These are phyloP conservation scores for Russula foetens DNA, from an alignment of 768 basidiomycete species.

Conservation along the genomic window DNA sequence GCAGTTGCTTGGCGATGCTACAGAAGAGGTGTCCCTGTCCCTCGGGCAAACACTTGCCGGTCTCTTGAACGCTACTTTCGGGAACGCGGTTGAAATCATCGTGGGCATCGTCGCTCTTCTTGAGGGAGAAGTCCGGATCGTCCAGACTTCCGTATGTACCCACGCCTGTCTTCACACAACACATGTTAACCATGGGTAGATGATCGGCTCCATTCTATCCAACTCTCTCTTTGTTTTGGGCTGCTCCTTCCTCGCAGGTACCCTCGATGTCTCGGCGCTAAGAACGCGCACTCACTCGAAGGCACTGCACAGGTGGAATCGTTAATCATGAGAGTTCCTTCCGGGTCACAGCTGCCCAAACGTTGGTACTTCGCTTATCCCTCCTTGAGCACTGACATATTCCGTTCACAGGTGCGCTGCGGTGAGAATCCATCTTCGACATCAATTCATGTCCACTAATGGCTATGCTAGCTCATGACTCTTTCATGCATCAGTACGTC, in stretches of 20 bases:
- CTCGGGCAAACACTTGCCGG: constrained; percentile 83
- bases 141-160: constrained; percentile 73
- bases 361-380: constrained; percentile 38
- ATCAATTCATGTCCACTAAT: constrained; percentile 1
- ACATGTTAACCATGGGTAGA: constrained; percentile 33
- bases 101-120: constrained; percentile 76
- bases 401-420: constrained; percentile 8
- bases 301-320: constrained; percentile 47
- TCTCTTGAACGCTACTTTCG: constrained; percentile 77
- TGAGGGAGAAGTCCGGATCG: constrained; percentile 73
- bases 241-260: constrained; percentile 81
- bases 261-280: constrained; percentile 19
- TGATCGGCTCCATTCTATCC: constrained; percentile 87
- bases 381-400: neutral
- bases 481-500: constrained; percentile 74
- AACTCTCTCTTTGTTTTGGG: constrained; percentile 88
- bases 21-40: constrained; percentile 69
- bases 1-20: constrained; percentile 71
- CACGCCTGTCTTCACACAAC: neutral
- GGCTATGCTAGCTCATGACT: constrained; percentile 58
- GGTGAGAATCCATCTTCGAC: neutral
- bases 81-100: constrained; percentile 83
- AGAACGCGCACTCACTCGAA: neutral
- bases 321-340: constrained; percentile 62
- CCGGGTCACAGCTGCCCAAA: constrained; percentile 79